phyloP scores from a whole-genome alignment of 108 stramenopile species.

The Cylindrotheca closterium region DNA sequence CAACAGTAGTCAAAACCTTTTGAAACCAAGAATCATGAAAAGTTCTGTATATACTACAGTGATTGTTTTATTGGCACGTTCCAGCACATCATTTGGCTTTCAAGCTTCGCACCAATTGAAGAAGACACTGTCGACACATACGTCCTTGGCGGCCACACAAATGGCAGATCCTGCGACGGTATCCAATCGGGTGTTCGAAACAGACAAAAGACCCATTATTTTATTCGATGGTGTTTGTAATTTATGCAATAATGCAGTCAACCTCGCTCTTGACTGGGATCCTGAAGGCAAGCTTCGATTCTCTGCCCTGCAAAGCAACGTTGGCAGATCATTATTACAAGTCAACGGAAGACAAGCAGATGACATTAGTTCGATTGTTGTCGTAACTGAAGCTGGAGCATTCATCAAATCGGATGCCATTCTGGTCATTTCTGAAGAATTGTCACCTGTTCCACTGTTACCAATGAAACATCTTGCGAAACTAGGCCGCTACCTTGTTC shows the following conservation, averaged over 20 bases:
- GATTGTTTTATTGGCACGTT: no score
- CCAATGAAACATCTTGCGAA: slow-evolving; percentile 42
- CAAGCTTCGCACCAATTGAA: no score
- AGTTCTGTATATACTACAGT: no score
- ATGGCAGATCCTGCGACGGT: no score
- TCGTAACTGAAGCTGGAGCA: slow-evolving; percentile 56
- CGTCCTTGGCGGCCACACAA: no score
- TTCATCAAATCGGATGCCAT: slow-evolving; percentile 73
- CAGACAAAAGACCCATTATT: slow-evolving; percentile 63
- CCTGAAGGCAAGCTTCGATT: slow-evolving; percentile 65
- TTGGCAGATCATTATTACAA: slow-evolving; percentile 59
- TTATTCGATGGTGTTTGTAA: slow-evolving; percentile 83
- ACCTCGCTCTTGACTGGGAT: slow-evolving; percentile 72
- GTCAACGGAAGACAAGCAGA: slow-evolving; percentile 57
- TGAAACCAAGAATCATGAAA: no score
- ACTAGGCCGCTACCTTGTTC: slow-evolving; percentile 45
- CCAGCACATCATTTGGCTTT: no score
- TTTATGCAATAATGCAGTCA: slow-evolving; percentile 71
- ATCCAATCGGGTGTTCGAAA: slow-evolving; percentile 43
- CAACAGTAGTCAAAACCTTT: no score
- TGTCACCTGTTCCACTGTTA: slow-evolving; percentile 53
- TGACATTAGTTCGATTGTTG: slow-evolving; percentile 76
- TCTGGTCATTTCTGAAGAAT: slow-evolving; percentile 56
- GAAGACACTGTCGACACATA: no score
- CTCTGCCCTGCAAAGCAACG: slow-evolving; percentile 69